Conservation (phyloP, 768 basidiomycete species). For the Calocera cornea region DNA sequence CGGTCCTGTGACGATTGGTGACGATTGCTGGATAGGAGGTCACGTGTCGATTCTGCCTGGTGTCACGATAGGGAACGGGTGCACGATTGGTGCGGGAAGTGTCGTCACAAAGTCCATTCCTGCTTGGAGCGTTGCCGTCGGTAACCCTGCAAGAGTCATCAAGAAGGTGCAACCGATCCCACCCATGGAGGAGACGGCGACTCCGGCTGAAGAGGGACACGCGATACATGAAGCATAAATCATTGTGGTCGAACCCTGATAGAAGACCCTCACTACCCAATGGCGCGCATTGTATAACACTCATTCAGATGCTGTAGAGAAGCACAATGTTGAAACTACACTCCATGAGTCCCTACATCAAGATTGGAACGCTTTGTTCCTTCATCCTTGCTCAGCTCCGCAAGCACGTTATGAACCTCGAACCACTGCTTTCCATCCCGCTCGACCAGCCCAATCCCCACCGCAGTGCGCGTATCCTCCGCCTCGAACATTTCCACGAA, state of each 20-base stretch:
- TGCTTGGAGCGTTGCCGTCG: slow-evolving; percentile 21
- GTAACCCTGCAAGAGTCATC: slow-evolving; percentile 25
- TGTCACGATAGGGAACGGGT: slow-evolving; percentile 24
- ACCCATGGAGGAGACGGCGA: background rate
- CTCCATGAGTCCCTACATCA: no score
- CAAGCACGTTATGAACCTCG: background rate
- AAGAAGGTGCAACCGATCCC: slow-evolving; percentile 18
- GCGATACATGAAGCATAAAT: no score
- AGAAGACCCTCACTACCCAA: no score
- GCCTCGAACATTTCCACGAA: background rate
- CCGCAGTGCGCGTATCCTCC: background rate
- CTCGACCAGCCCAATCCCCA: background rate
- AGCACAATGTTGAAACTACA: no score
- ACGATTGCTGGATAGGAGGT: slow-evolving; percentile 29
- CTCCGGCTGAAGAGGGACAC: no score
- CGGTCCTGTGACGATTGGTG: slow-evolving; percentile 22
- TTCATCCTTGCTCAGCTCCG: background rate
- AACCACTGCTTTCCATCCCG: background rate
- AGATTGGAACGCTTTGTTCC: no score
- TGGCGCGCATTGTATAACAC: no score
- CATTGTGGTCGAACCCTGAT: no score
- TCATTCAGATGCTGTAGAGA: no score
- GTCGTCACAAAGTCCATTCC: slow-evolving; percentile 23
- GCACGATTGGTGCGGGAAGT: slow-evolving; percentile 22
- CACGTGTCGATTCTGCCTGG: slow-evolving; percentile 21